These are phyloP conservation scores for Ophiostoma ips DNA, from an alignment of 2,329 filamentous ascomycete species.

Conservation along the genomic window DNA sequence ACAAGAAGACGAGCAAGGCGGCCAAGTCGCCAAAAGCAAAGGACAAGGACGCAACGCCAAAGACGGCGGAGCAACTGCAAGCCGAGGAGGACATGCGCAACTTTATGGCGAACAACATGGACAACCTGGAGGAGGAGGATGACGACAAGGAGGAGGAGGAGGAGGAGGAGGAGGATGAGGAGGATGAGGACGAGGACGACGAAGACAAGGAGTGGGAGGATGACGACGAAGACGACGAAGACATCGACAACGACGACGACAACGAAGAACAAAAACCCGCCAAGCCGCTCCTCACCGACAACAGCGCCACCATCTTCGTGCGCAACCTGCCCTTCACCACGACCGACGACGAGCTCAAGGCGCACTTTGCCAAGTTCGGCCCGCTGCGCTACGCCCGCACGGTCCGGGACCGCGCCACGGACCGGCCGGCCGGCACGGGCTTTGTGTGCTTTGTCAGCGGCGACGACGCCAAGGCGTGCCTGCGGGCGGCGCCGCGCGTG, in stretches of 20 bases:
- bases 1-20: conserved; percentile 18
- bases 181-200: conserved; percentile 29
- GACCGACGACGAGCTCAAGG: conserved; percentile 67
- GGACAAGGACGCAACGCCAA: conserved; percentile 14
- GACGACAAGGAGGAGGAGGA: conserved; percentile 29
- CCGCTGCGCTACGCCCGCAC: conserved; percentile 80
- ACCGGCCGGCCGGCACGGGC: conserved; percentile 77
- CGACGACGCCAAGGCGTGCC: conserved; percentile 61
- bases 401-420: conserved; percentile 74
- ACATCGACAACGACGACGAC: conserved; percentile 22
- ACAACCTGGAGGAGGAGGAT: conserved; percentile 39
- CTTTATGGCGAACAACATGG: conserved; percentile 44
- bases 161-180: conserved; percentile 33
- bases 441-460: conserved; percentile 85
- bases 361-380: conserved; percentile 81
- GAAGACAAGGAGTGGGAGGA: conserved; percentile 33
- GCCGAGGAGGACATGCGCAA: conserved; percentile 32
- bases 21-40: conserved; percentile 12
- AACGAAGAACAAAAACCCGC: conserved; percentile 23
- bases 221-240: conserved; percentile 25
- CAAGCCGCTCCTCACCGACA: conserved; percentile 35
- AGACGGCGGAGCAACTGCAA: conserved; percentile 20
- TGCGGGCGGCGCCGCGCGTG: conserved; percentile 55
- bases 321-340: conserved; percentile 87
- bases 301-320: conserved; percentile 72